These are phyloP conservation scores for Rhododendron williamsianum DNA, from an alignment of 148 eudicot genomes.

Conservation along the genomic window DNA sequence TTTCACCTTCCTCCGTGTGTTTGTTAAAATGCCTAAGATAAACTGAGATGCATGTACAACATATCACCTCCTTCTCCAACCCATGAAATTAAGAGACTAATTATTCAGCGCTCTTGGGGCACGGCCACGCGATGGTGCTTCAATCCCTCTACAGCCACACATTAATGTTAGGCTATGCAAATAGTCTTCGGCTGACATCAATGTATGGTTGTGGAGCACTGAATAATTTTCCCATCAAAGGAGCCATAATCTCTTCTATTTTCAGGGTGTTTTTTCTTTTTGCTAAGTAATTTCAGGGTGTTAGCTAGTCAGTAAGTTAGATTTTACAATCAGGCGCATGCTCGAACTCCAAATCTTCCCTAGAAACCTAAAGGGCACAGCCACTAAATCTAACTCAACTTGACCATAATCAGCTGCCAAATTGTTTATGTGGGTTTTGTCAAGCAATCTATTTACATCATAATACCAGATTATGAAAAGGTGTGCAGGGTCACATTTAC, in stretches of 20 bases:
- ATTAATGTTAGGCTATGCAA: not conserved
- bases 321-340: not conserved
- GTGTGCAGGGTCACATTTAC: not conserved
- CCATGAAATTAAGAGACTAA: not conserved
- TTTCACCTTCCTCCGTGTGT: slow-evolving; percentile 1
- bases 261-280: not conserved
- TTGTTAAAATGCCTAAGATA: not conserved
- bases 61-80: not conserved
- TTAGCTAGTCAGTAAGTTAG: not conserved
- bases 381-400: not conserved
- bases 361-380: not conserved
- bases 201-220: not conserved
- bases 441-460: not conserved
- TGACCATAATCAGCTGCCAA: not conserved
- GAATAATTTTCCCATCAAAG: not conserved
- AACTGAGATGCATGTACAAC: not conserved
- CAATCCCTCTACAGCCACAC: not conserved
- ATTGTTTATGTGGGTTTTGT: not conserved
- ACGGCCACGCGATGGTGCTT: not conserved
- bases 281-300: too few species aligned
- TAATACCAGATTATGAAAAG: not conserved
- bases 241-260: not conserved
- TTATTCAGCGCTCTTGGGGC: not conserved
- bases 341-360: not conserved
- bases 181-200: not conserved